Evolutionary conservation across 2,329 filamentous ascomycete species (phyloP), one percentile per base, ranked within the genome.

Genomic region (Penicillium sp.): DNA sequence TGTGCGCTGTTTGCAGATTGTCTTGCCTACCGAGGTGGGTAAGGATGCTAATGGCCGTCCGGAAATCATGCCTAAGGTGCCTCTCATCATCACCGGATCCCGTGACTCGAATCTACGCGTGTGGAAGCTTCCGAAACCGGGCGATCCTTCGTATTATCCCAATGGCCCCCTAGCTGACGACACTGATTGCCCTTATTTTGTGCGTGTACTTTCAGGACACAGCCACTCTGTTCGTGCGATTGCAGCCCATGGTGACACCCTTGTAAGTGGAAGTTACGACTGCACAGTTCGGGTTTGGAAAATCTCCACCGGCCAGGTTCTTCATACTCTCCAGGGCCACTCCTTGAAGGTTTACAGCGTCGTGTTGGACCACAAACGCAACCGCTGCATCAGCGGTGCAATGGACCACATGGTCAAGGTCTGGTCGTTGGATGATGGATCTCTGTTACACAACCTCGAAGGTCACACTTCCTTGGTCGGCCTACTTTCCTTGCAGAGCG

Each of bases 341-440:
- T 85, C 87, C 0, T 89, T 94, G 74, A 98, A 99, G 76, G 95
- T 99, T 0, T 99, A 99, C 76, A 97, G 93, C 62, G 95, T 99
- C 8, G 95, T 99, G 8, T 82, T 98, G 25, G 95, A 99, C 71
- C 90, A 93, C 68, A 88, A 90, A 70, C 90, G 95, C 61, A 96
- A 96, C 72, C 90, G 94, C 43, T 99, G 95, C 78, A 98, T 99
- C 65, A 97, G 93, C 65, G 95, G 95, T 13, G 97, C 93, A 6
- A 99, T 99, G 95, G 95, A 99, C 76, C 97, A 95, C 64, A 85
- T 93, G 65, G 95, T 99, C 73, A 98, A 97, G 78, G 94, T 99
- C 13, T 99, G 95, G 95, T 95, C 94, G 62, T 84, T 99, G 14
- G 88, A 92, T 33, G 95, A 91, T 2, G 95, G 95, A 0, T 82